Conservation (phyloP, 108 stramenopile species). For the Aurantiochytrium sp. region DNA sequence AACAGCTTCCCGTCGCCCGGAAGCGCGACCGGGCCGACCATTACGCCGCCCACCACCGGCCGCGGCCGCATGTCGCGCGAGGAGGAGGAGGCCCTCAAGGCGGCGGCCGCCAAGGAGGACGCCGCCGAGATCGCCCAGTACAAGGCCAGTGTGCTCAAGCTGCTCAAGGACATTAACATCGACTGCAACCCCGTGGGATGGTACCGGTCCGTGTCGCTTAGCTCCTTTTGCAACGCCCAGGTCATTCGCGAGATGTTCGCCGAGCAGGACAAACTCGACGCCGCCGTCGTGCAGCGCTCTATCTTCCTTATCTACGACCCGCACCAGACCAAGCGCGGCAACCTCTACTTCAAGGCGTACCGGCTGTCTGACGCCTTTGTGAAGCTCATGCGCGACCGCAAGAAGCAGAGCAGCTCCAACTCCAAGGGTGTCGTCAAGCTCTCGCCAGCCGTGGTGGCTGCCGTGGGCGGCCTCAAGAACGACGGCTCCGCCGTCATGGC, state of each 20-base stretch:
- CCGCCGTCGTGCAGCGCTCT: conserved; percentile 66
- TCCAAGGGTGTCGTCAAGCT: conserved; percentile 7
- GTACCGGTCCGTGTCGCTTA: conserved; percentile 95
- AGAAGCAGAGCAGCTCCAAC: conserved; percentile 41
- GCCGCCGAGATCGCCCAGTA: conserved; percentile 61
- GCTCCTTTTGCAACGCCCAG: conserved; percentile 76
- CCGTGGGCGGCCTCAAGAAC: not conserved
- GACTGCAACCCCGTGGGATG: conserved; percentile 99
- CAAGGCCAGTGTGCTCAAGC: conserved; percentile 53
- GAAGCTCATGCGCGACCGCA: conserved; percentile 51
- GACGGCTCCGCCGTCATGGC: not conserved
- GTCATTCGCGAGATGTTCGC: conserved; percentile 85
- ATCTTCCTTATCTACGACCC: conserved; percentile 96
- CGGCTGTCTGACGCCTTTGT: conserved; percentile 82
- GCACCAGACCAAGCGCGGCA: conserved; percentile 79
- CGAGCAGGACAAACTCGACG: conserved; percentile 81
- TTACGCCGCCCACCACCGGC: not conserved
- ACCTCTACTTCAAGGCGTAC: conserved; percentile 81
- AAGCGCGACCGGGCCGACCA: not conserved
- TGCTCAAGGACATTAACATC: conserved; percentile 70
- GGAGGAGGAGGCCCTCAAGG: conserved; percentile 45
- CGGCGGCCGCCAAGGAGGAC: conserved; percentile 51
- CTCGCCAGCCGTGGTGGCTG: not conserved
- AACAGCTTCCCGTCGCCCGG: conserved; percentile 82
- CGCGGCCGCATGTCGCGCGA: conserved; percentile 43